A percentile compares a stretch with the other conserved stretches of the same genome.
phyloP scores from a whole-genome alignment of 2,329 filamentous ascomycete species.

The Capronia epimyces region DNA sequence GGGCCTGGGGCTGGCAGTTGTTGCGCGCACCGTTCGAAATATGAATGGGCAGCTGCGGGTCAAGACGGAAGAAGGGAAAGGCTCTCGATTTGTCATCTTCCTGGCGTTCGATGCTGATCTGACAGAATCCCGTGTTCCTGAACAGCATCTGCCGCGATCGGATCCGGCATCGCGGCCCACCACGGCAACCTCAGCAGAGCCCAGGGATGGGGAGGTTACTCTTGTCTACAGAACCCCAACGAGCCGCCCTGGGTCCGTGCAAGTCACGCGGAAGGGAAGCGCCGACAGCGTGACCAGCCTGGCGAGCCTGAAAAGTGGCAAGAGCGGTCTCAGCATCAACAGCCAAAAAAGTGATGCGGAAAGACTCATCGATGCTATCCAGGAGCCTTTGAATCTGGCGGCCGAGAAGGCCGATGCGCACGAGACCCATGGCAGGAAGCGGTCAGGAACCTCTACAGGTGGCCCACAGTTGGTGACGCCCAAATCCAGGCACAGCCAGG shows the following conservation, averaged over 20 bases:
- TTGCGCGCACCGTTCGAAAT: constrained; percentile 79
- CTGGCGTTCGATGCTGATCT: constrained; percentile 65
- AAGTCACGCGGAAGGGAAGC: constrained; percentile 31
- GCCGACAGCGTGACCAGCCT: constrained; percentile 34
- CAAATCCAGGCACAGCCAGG: constrained; percentile 15
- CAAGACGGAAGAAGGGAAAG: constrained; percentile 75
- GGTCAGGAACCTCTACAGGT: background rate
- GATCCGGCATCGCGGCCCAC: background rate
- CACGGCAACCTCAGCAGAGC: constrained; percentile 24
- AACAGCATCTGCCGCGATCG: background rate
- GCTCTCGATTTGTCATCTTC: constrained; percentile 75
- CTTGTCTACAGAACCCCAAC: constrained; percentile 32
- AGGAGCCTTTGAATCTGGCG: constrained; percentile 33
- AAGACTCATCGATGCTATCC: constrained; percentile 40
- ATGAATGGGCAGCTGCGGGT: constrained; percentile 84
- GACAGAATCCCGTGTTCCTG: constrained; percentile 23
- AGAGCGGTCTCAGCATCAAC: constrained; percentile 17
- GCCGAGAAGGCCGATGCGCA: background rate
- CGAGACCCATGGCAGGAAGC: background rate
- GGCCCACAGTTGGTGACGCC: background rate
- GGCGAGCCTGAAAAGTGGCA: constrained; percentile 31
- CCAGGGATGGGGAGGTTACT: constrained; percentile 36
- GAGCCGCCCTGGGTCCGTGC: constrained; percentile 21
- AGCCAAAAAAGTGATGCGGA: constrained; percentile 37
- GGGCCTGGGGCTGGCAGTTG: constrained; percentile 78